Conservation (phyloP, 768 basidiomycete genomes). For the Royoungia palumana region DNA sequence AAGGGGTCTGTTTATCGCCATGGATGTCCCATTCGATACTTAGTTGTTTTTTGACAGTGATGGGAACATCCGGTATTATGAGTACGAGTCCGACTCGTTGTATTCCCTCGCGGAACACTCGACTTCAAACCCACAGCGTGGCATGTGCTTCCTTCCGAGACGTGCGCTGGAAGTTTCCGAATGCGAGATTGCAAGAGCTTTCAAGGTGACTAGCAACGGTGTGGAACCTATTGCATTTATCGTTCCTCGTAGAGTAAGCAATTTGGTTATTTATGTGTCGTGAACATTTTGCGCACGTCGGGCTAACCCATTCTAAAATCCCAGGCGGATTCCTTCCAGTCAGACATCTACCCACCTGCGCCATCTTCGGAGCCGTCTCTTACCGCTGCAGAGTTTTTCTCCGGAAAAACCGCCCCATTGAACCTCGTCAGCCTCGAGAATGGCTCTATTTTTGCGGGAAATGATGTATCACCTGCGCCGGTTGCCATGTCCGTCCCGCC, state of each 20-base stretch:
- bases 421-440: constrained; percentile 81
- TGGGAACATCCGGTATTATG: constrained; percentile 97
- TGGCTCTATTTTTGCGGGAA: constrained; percentile 43
- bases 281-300: no score
- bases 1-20: constrained; percentile 62
- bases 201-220: constrained; percentile 70
- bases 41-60: constrained; percentile 51
- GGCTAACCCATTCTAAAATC: no score
- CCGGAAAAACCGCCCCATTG: constrained; percentile 70
- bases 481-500: constrained; percentile 30
- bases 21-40: not conserved
- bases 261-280: no score
- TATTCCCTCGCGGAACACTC: constrained; percentile 80
- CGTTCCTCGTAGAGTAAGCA: constrained; percentile 82
- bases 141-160: constrained; percentile 94
- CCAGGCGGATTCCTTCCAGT: constrained; percentile 93
- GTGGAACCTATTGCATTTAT: constrained; percentile 95
- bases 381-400: constrained; percentile 81
- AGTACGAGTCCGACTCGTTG: constrained; percentile 85
- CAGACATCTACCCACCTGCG: constrained; percentile 95
- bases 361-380: constrained; percentile 78
- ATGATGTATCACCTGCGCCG: constrained; percentile 22
- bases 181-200: constrained; percentile 93
- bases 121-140: constrained; percentile 89
- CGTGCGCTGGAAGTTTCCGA: constrained; percentile 85